These are phyloP conservation scores for Citrus trifoliata DNA, from an alignment of 345 rosid genomes.

Conservation along the genomic window DNA sequence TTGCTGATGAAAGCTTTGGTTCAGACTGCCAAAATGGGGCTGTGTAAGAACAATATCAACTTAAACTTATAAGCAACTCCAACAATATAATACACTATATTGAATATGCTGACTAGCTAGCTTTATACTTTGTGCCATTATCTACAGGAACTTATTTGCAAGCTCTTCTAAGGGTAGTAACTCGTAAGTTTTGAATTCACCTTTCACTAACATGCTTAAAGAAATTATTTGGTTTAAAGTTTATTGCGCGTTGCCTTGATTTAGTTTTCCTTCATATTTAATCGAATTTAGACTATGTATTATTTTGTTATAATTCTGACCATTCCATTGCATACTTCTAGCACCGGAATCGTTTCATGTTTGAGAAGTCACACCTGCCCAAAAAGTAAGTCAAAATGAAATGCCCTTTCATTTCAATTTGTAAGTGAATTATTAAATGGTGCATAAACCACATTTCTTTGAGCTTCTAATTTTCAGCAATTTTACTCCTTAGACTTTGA, in stretches of 20 bases:
- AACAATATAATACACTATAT: background rate
- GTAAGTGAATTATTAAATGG: background rate
- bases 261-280: background rate
- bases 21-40: background rate
- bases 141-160: constrained; percentile 40
- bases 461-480: too few relatives aligned
- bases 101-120: background rate
- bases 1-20: background rate
- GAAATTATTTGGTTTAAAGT: background rate
- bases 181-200: constrained; percentile 17
- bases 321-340: background rate
- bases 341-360: constrained; percentile 18
- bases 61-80: background rate
- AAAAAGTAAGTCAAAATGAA: constrained; percentile 21
- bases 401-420: background rate
- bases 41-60: constrained; percentile 19
- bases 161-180: constrained; percentile 23
- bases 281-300: background rate
- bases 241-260: background rate
- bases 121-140: background rate
- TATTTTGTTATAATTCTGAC: background rate
- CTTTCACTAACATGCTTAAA: background rate
- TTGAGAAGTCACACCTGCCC: constrained; percentile 16
- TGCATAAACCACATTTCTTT: too few relatives aligned
- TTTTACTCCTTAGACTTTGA: too few relatives aligned